Percentiles rank a stretch among this genome's conserved stretches.
phyloP scores from a whole-genome alignment of 1,139 yeast genomes.

The Suhomyces bokatorum region DNA sequence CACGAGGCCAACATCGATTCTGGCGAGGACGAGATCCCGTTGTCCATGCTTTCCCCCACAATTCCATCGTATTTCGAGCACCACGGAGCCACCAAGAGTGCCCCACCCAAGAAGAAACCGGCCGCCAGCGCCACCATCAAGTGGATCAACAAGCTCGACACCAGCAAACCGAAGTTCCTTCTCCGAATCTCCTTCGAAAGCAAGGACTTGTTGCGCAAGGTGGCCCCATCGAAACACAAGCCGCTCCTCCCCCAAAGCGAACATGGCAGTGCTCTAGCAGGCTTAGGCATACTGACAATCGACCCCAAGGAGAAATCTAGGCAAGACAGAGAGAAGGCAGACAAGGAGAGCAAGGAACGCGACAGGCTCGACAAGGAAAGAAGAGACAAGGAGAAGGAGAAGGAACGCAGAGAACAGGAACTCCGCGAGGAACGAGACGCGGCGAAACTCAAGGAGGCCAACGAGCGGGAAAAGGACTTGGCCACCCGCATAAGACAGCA shows the following conservation, averaged over 20 bases:
- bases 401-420: slow-evolving; percentile 4
- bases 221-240: background rate
- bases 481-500: slow-evolving; percentile 10
- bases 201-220: slow-evolving; percentile 1
- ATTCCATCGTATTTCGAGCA: slow-evolving; percentile 32
- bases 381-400: slow-evolving; percentile 3
- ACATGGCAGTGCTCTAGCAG: slow-evolving; percentile 14
- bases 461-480: slow-evolving; percentile 5
- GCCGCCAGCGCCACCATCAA: slow-evolving; percentile 19
- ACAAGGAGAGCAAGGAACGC: background rate
- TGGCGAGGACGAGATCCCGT: slow-evolving; percentile 25
- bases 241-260: slow-evolving; percentile 1
- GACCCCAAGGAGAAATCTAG: slow-evolving; percentile 6
- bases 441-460: slow-evolving; percentile 1
- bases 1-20: slow-evolving; percentile 9
- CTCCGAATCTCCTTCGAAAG: slow-evolving; percentile 29
- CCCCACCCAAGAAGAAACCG: slow-evolving; percentile 2
- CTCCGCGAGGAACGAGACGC: slow-evolving; percentile 6
- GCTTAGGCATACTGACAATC: slow-evolving; percentile 25
- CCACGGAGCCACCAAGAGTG: background rate
- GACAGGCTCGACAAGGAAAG: slow-evolving; percentile 1
- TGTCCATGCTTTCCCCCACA: slow-evolving; percentile 39
- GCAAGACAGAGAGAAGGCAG: slow-evolving; percentile 4
- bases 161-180: slow-evolving; percentile 32
- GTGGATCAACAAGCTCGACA: slow-evolving; percentile 36